Evolutionary conservation across 768 basidiomycete species (phyloP).

Genomic region (Naematelia aurantialba): DNA sequence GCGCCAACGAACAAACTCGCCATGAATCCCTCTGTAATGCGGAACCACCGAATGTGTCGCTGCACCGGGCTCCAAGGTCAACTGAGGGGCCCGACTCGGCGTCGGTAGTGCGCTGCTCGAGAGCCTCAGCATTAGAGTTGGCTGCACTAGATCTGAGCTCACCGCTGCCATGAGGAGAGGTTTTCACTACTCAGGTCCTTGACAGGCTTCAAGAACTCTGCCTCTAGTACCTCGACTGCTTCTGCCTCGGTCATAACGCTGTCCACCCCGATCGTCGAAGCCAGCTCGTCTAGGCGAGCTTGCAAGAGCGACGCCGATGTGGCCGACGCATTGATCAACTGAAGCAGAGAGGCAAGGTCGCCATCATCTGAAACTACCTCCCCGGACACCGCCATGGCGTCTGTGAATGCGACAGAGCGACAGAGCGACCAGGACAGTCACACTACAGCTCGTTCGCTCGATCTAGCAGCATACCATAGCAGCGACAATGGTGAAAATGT

Average conservation of each 20-base stretch:
- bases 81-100: slow-evolving; percentile 59
- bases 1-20: slow-evolving; percentile 54
- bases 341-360: not conserved
- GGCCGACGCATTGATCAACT: not conserved
- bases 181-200: slow-evolving; percentile 65
- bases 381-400: not conserved
- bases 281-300: slow-evolving; percentile 30
- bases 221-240: slow-evolving; percentile 60
- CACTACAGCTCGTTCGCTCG: no score
- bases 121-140: slow-evolving; percentile 2
- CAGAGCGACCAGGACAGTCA: no score
- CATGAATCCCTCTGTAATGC: slow-evolving; percentile 38
- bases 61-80: slow-evolving; percentile 34
- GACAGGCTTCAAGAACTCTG: slow-evolving; percentile 68
- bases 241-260: slow-evolving; percentile 19
- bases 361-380: not conserved
- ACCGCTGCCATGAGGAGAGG: slow-evolving; percentile 82
- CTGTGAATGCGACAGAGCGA: no score
- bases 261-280: slow-evolving; percentile 29
- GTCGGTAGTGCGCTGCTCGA: slow-evolving; percentile 55
- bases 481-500: no score
- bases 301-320: no score
- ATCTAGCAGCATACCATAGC: no score
- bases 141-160: slow-evolving; percentile 23
- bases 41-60: slow-evolving; percentile 46